Conservation (phyloP, 140 eudicot genomes). For the Anethum foeniculum region DNA sequence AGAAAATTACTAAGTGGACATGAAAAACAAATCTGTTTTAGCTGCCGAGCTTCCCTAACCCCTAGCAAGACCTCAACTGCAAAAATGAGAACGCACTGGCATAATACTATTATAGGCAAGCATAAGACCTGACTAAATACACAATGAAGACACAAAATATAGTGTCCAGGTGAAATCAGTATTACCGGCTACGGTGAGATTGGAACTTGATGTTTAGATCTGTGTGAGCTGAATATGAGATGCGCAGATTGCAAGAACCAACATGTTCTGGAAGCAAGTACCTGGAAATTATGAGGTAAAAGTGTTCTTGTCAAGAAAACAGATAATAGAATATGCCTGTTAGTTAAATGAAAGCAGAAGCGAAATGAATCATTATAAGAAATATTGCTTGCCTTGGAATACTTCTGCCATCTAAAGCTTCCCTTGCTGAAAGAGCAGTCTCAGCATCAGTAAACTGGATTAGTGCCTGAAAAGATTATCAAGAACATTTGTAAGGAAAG, state of each 20-base stretch:
- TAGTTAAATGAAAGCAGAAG: neutral
- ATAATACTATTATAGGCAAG: conserved; percentile 4
- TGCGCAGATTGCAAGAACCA: conserved; percentile 48
- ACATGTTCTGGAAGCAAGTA: conserved; percentile 76
- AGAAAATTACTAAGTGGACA: conserved; percentile 45
- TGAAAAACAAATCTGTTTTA: conserved; percentile 39
- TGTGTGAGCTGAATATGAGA: conserved; percentile 65
- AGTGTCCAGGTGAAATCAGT: neutral
- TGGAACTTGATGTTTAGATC: conserved; percentile 65
- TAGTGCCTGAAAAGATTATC: conserved; percentile 38
- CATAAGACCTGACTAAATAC: conserved; percentile 7
- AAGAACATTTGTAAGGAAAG: neutral
- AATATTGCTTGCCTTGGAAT: conserved; percentile 46
- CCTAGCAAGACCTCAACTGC: conserved; percentile 34
- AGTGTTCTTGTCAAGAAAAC: neutral
- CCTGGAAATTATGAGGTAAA: conserved; percentile 20
- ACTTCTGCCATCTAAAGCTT: conserved; percentile 66
- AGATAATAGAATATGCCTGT: neutral
- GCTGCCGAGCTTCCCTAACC: conserved; percentile 61
- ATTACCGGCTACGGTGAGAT: conserved; percentile 70
- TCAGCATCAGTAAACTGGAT: conserved; percentile 50
- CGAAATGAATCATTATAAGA: neutral
- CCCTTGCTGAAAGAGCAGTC: conserved; percentile 57
- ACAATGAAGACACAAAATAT: conserved; percentile 1
- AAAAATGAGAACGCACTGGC: conserved; percentile 5